Conservation (phyloP, 805 yeast species). For the Torulaspora microellipsoides region DNA sequence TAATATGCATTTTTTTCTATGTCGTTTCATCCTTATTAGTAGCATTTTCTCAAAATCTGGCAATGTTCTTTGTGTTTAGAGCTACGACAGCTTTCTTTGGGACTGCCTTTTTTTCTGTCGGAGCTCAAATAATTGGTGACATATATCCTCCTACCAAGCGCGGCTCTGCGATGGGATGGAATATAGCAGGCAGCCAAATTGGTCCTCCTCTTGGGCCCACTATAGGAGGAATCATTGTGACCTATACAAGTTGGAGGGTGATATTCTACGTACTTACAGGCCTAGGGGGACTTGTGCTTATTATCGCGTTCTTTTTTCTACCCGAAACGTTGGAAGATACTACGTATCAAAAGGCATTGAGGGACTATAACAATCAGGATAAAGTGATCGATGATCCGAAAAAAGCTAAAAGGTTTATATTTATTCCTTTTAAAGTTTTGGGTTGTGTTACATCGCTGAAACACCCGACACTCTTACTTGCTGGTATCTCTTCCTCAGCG, state of each 20-base stretch:
- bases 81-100: constrained; percentile 50
- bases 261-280: constrained; percentile 49
- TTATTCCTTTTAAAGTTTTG: constrained; percentile 44
- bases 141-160: constrained; percentile 46
- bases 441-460: constrained; percentile 41
- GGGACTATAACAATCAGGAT: constrained; percentile 24
- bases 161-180: constrained; percentile 48
- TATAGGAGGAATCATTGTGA: constrained; percentile 49
- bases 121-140: constrained; percentile 50
- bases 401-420: constrained; percentile 38
- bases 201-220: constrained; percentile 54
- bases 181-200: constrained; percentile 46
- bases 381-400: constrained; percentile 26
- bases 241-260: constrained; percentile 49
- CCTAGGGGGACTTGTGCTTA: constrained; percentile 36
- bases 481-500: constrained; percentile 40
- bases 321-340: constrained; percentile 42
- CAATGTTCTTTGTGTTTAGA: constrained; percentile 52
- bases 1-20: constrained; percentile 38
- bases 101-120: constrained; percentile 50
- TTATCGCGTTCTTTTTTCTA: constrained; percentile 38
- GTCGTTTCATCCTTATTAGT: constrained; percentile 33
- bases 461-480: constrained; percentile 42
- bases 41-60: constrained; percentile 47
- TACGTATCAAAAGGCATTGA: not conserved